Conservation (phyloP, 208 protist species). For the Acanthamoeba sp. region DNA sequence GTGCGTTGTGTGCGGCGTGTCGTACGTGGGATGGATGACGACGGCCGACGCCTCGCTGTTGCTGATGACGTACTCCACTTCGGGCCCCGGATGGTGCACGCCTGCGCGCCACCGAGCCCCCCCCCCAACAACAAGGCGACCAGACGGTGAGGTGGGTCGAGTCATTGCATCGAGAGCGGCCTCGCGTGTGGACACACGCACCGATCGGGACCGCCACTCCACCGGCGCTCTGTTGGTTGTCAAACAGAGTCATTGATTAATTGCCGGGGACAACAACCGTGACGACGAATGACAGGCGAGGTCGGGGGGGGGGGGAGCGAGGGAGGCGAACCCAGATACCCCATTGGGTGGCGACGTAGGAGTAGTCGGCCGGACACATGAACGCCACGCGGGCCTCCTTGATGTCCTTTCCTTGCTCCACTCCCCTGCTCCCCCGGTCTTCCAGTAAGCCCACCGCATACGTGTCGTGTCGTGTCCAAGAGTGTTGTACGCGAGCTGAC, state of each 20-base stretch:
- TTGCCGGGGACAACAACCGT: not conserved
- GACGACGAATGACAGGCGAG: too few relatives aligned
- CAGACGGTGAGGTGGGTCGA: too few relatives aligned
- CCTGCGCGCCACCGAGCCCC: not conserved
- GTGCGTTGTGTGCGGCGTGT: not conserved
- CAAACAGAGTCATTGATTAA: not conserved
- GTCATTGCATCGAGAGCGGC: not conserved
- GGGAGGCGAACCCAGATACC: conserved; percentile 15
- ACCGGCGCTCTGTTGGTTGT: conserved; percentile 59
- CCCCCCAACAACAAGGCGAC: too few relatives aligned
- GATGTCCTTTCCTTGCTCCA: not conserved
- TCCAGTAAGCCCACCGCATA: not conserved
- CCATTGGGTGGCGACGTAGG: conserved; percentile 63
- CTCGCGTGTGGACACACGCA: not conserved
- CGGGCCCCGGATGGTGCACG: conserved; percentile 52
- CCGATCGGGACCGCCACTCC: conserved; percentile 48
- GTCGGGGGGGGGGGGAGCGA: not conserved
- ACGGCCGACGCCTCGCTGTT: conserved; percentile 49
- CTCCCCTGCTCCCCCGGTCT: not conserved
- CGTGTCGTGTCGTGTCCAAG: not conserved
- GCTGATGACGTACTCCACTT: conserved; percentile 62
- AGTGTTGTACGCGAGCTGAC: not conserved
- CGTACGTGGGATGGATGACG: conserved; percentile 46
- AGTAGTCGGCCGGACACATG: conserved; percentile 66
- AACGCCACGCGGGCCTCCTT: conserved; percentile 23